Base-by-base conservation (phyloP, 805 yeast species). In the Starmerella cellae region DNA sequence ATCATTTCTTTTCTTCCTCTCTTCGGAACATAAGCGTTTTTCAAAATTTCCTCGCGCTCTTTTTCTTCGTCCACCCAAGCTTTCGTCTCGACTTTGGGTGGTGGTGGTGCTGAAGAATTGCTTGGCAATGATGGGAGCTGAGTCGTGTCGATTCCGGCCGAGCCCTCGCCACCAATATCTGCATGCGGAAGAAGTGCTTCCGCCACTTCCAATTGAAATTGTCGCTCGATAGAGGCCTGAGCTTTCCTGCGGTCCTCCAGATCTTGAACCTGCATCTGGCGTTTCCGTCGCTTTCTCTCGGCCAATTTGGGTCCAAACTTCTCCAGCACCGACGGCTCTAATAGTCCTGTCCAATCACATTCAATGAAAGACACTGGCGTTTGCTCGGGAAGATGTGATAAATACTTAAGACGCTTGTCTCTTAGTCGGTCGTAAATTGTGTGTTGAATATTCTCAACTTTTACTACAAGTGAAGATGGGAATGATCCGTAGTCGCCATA, bases 291-390 rank as follows among this genome's bases (percentile, higher is more conserved):
- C 37, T 52, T 45, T 14, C 58, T 49, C 23, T 47, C 51, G 3
- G 39, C 36, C 14, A 61, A 47, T 32, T 58, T 58, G 22, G 49
- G 42, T 16, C 46, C 32, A 41, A 57, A 61, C 30, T 44, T 48
- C 3, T 37, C 30, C 23, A 59, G 44, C 0, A 54, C 56, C 41
- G 45, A 55, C 48, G 55, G 56, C 34, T 49, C 57, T 31, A 55
- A 44, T 38, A 53, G 57, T 65, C 65, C 52, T 55, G 54, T 60
- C 97, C 97, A 88, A 56, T 83, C 79, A 39, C 95, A 71, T 53
- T 91, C 97, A 42, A 91, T 57, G 48, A 82, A 76, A 10, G 85
- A 93, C 34, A 88, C 60, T 40, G 79, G 81, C 0, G 95, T 79
- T 1, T 96, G 96, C 23, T 74, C 58, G 0, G 98, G 96, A 19